These are phyloP conservation scores for Daldinia bambusicola DNA, from an alignment of 495 filamentous ascomycete species.

Conservation along the genomic window DNA sequence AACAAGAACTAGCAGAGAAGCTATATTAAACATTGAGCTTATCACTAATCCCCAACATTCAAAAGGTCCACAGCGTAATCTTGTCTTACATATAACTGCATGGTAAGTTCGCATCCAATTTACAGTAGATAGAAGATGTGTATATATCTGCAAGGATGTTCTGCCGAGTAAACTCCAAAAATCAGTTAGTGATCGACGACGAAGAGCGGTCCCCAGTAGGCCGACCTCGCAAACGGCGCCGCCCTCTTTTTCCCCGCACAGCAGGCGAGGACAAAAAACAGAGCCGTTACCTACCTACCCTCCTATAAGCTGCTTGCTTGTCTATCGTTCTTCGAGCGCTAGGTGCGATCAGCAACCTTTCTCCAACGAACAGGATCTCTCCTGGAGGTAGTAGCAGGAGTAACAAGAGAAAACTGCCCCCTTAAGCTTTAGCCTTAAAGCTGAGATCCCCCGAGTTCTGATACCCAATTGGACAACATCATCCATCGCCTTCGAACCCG, in stretches of 20 bases:
- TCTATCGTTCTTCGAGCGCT: slow-evolving; percentile 18
- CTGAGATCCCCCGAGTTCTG: neutral
- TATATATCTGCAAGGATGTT: slow-evolving; percentile 29
- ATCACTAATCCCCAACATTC: neutral
- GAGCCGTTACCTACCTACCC: neutral
- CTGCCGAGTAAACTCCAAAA: slow-evolving; percentile 32
- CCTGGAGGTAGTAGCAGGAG: slow-evolving; percentile 11
- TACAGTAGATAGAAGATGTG: neutral
- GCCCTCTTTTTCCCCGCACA: slow-evolving; percentile 33
- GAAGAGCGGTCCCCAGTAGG: slow-evolving; percentile 6
- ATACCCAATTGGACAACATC: slow-evolving; percentile 10
- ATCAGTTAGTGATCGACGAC: slow-evolving; percentile 33
- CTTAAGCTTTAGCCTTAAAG: slow-evolving; percentile 3
- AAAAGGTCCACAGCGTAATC: neutral
- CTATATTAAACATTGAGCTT: neutral
- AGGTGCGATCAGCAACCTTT: slow-evolving; percentile 38
- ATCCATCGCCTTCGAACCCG: neutral
- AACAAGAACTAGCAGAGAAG: neutral
- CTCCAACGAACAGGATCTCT: slow-evolving; percentile 32
- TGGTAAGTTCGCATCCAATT: neutral
- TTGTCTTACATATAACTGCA: neutral
- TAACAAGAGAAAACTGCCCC: too few relatives aligned
- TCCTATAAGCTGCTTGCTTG: slow-evolving; percentile 11
- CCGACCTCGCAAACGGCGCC: slow-evolving; percentile 30
- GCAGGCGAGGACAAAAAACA: neutral